Base-by-base conservation (phyloP, 148 eudicot genomes). In the Cornus controversa region DNA sequence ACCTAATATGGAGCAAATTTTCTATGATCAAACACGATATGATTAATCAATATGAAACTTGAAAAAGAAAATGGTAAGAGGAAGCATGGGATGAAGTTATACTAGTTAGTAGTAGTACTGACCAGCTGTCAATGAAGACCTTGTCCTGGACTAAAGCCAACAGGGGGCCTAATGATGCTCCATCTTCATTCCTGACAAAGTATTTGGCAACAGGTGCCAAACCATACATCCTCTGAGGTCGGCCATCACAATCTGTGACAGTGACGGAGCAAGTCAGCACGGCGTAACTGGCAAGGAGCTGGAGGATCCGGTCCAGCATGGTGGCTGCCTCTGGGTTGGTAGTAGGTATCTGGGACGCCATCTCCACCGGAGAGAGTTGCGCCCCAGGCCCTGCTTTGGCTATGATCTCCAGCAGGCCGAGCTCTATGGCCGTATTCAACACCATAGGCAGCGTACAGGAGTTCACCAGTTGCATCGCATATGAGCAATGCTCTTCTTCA, bases 231-330 rank as follows among this genome's bases (percentile, higher is more conserved):
- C 76, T 76, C 42, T 62, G 74, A 26, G 15, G 62, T 22, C 4
- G 15, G 13, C 20, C 70, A 7, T 76, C 68, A 36, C 73, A 67
- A 3, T 26, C 77, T 23, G 67, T 66, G 18, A 10, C 66, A 7
- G 5, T 10, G 2, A 5, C 1, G 10, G 63, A 42, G 73, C 80
- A 80, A 37, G 68, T 78, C n/a, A 86, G 78, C 1, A 88, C 29
- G 1, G 87, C 80, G 64, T 76, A 67, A 23, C 72, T 42, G 0
- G 85, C 84, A 13, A 84, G 81, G n/a, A 85, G 77, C 2, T 89
- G 79, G 15, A 88, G 85, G 82, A 88, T 82, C 53, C 86, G 80
- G 26, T 87, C 86, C 63, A 87, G 69, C 84, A 85, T 78, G 27
- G 66, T 53, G 5, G 86, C 69, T 9, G 90, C 90, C 6, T 67